A percentile compares a stretch with the other conserved stretches of the same genome.
These are phyloP conservation scores for Podaxis rugospora DNA, from an alignment of 768 basidiomycete genomes.

Conservation along the genomic window DNA sequence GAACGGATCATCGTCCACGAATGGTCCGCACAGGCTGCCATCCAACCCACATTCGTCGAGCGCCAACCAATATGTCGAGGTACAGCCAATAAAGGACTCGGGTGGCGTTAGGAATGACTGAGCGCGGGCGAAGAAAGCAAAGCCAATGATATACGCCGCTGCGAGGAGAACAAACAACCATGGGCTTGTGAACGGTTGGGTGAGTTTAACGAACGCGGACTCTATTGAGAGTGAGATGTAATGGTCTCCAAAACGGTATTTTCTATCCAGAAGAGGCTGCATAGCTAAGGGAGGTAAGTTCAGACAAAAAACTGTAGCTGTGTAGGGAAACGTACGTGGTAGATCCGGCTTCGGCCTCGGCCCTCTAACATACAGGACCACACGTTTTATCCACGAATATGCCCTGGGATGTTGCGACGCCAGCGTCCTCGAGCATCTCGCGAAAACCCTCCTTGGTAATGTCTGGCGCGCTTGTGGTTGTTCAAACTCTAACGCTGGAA, in stretches of 20 bases:
- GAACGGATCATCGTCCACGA: constrained; percentile 47
- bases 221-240: constrained; percentile 48
- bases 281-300: constrained; percentile 36
- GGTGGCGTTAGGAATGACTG: constrained; percentile 70
- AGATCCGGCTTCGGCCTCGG: constrained; percentile 55
- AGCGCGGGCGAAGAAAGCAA: constrained; percentile 68
- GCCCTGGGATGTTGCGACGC: constrained; percentile 17
- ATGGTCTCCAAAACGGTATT: constrained; percentile 31
- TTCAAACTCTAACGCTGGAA: background rate
- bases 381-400: constrained; percentile 16
- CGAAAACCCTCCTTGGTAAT: constrained; percentile 14
- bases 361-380: constrained; percentile 42
- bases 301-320: background rate
- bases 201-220: constrained; percentile 43
- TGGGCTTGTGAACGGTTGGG: constrained; percentile 45
- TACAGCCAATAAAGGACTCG: constrained; percentile 62
- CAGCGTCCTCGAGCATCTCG: constrained; percentile 15
- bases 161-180: constrained; percentile 54
- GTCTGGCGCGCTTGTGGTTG: constrained; percentile 8
- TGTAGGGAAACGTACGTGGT: constrained; percentile 32
- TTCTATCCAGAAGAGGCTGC: constrained; percentile 49
- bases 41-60: constrained; percentile 74
- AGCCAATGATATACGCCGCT: constrained; percentile 61
- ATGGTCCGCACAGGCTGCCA: constrained; percentile 61
- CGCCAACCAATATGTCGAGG: constrained; percentile 64